Conservation (phyloP, 345 rosid genomes). For the Alliaria petiolata region DNA sequence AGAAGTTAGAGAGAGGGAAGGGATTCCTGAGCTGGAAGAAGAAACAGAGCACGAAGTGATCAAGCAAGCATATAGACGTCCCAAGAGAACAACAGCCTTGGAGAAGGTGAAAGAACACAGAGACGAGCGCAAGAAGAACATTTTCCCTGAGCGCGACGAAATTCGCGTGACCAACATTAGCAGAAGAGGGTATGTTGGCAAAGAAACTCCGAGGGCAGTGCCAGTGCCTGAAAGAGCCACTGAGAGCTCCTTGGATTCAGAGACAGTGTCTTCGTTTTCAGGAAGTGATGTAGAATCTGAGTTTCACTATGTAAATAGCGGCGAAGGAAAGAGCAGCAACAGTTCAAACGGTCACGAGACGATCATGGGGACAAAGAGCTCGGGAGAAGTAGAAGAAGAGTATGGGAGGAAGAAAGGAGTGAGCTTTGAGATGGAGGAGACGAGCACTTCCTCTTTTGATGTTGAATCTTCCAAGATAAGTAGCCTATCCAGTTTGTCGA, state of each 20-base stretch:
- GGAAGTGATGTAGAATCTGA: conserved; percentile 23
- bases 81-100: conserved; percentile 28
- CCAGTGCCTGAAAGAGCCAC: conserved; percentile 34
- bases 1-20: conserved; percentile 91
- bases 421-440: conserved; percentile 72
- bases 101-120: conserved; percentile 23
- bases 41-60: conserved; percentile 63
- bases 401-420: conserved; percentile 53
- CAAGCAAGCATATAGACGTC: conserved; percentile 40
- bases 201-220: conserved; percentile 53
- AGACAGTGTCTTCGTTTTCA: conserved; percentile 25
- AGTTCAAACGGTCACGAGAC: conserved; percentile 44
- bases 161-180: conserved; percentile 14
- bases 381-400: conserved; percentile 40
- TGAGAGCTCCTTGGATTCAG: conserved; percentile 25
- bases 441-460: conserved; percentile 37
- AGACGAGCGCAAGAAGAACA: neutral
- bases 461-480: conserved; percentile 57
- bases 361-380: conserved; percentile 35
- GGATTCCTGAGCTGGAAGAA: conserved; percentile 94
- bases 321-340: conserved; percentile 17
- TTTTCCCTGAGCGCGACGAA: conserved; percentile 6
- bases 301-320: conserved; percentile 21
- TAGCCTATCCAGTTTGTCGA: conserved; percentile 59
- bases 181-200: conserved; percentile 37